Base-by-base conservation (phyloP, 768 basidiomycete genomes). In the Coprinellus micaceus region DNA sequence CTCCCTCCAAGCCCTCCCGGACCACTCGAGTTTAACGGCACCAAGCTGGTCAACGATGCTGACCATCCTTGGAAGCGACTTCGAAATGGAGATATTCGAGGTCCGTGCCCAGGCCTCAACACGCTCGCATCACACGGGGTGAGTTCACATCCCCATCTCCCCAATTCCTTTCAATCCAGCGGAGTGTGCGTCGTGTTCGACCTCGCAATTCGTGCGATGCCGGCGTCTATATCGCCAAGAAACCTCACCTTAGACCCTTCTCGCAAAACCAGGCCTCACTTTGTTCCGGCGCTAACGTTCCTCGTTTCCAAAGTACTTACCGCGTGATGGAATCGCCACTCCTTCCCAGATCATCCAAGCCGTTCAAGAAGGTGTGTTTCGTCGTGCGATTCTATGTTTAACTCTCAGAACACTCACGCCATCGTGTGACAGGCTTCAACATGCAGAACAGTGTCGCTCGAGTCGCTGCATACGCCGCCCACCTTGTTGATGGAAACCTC, bases 381-480 rank as follows among this genome's bases (percentile, higher is more conserved):
- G 12, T 19, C 22, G 4, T 25, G 17, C 4, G 15, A 25, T 11
- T 15, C 28, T 3, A n/a, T 26, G 39, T 17, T 25, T 40, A 17
- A 17, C 33, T 24, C 17, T 48, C n/a, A 41, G 33, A 25, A 28
- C 4, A 17, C 7, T 21, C 28, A 21, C 39, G 13, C 2, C n/a
- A n/a, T n/a, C n/a, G n/a, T n/a, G n/a, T n/a, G n/a, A n/a, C n/a
- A 61, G 64, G 60, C 10, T 65, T 61, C 52, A 61, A 63, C 46
- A 63, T 65, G 61, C 56, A 56, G n/a, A 55, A 58, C 37, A 28
- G 43, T 13, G 21, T 58, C 17, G 64, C 61, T 17, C 41, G 48
- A 37, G 56, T 61, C 45, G 56, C 56, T 9, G 58, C 58, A 15
- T 63, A 65, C 37, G 49, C 50, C n/a, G n/a, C n/a, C n/a, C n/a